A percentile compares a stretch with the other conserved stretches of the same genome.
phyloP scores from a whole-genome alignment of 306 rosid species.

The cucumber (Cucumis sativus) region Cucumber_9930_V3 NC_026657.2:7704001-7704500 shows the following conservation, averaged over 20 bases:
- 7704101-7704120: constrained; percentile 32
- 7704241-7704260: constrained; percentile 21
- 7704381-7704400: background rate
- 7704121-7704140: constrained; percentile 19
- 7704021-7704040: background rate
- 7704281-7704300: constrained; percentile 66
- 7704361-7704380: constrained; percentile 7
- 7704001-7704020: background rate
- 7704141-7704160: constrained; percentile 32
- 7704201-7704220: constrained; percentile 5
- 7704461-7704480: constrained; percentile 43
- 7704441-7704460: constrained; percentile 53
- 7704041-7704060: background rate
- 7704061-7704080: background rate
- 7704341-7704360: background rate
- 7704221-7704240: constrained; percentile 29
- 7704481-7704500: constrained; percentile 46
- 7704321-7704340: background rate
- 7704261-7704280: constrained; percentile 19
- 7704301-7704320: background rate
- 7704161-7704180: constrained; percentile 5
- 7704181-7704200: constrained; percentile 4
- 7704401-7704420: background rate
- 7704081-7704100: constrained; percentile 31
- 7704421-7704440: constrained; percentile 1